phyloP scores from a whole-genome alignment of 352 stramenopile species.

The Stramenopiles sp. region DNA sequence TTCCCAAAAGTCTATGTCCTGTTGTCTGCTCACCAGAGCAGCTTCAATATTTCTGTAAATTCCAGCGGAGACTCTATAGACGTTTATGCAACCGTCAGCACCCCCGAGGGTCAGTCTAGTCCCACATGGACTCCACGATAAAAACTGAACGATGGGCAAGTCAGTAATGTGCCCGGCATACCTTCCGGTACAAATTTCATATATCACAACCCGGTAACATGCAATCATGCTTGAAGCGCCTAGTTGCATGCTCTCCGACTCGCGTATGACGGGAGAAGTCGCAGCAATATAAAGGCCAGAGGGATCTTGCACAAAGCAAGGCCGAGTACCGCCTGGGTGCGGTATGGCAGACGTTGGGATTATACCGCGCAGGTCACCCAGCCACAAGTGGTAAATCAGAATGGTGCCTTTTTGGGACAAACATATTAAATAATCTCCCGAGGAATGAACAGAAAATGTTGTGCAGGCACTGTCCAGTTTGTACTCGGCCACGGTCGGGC shows the following conservation, averaged over 20 bases:
- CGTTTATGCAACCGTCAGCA: not conserved
- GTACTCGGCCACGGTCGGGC: not conserved
- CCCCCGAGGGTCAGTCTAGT: not conserved
- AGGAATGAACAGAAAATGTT: not conserved
- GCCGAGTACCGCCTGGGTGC: not conserved
- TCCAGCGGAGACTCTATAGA: not conserved
- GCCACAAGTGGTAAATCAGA: not conserved
- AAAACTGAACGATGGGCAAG: not conserved
- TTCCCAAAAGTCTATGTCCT: not conserved
- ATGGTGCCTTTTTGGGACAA: not conserved
- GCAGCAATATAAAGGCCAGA: not conserved
- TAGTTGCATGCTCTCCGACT: not conserved
- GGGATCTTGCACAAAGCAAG: not conserved
- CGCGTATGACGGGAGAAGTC: not conserved
- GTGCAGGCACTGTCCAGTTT: not conserved
- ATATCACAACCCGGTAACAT: not conserved
- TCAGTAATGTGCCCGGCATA: not conserved
- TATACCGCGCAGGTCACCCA: not conserved
- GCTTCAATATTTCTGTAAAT: conserved; percentile 6
- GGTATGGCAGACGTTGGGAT: conserved; percentile 1
- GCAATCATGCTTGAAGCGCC: not conserved
- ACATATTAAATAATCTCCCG: not conserved
- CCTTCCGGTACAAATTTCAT: not conserved
- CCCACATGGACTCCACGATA: not conserved
- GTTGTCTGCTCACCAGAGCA: not conserved